A percentile compares a stretch with the other conserved stretches of the same genome.
Evolutionary conservation across 148 eudicot genomes (phyloP).

Genomic region (Amaranthus palmeri): DNA sequence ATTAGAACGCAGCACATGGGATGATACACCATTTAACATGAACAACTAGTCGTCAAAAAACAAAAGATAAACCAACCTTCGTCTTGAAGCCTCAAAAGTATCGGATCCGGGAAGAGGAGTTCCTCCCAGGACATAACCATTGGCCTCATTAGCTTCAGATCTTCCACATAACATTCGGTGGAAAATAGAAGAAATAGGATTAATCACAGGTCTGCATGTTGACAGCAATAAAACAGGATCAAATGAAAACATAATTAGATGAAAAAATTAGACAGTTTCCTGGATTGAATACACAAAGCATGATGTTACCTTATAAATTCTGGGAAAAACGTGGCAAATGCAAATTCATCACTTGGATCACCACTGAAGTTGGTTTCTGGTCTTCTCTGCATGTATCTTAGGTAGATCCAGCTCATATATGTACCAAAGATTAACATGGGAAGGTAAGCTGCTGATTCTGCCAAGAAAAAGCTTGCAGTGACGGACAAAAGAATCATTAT

Average conservation of each 20-base stretch:
- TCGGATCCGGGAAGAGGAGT: conserved; percentile 86
- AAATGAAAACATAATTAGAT: neutral
- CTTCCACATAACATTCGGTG: conserved; percentile 82
- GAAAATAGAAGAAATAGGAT: conserved; percentile 77
- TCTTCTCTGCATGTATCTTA: conserved; percentile 78
- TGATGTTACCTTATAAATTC: conserved; percentile 61
- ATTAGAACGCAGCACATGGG: neutral
- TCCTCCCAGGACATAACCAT: conserved; percentile 56
- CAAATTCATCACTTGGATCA: conserved; percentile 97
- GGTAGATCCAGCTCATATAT: conserved; percentile 91
- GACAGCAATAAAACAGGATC: conserved; percentile 14
- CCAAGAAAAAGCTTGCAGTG: conserved; percentile 56
- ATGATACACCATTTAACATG: neutral
- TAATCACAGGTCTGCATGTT: conserved; percentile 67
- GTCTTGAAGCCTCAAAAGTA: conserved; percentile 85
- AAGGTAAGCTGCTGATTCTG: conserved; percentile 67
- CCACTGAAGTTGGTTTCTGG: conserved; percentile 83
- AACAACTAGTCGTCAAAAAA: conserved; percentile 8
- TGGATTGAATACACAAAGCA: conserved; percentile 1
- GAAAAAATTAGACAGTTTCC: neutral
- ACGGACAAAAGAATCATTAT: conserved; percentile 50
- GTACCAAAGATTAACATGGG: conserved; percentile 81
- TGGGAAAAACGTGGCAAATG: conserved; percentile 89
- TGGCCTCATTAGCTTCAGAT: conserved; percentile 46
- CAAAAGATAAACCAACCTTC: conserved; percentile 55